Evolutionary conservation across 805 yeast species (phyloP).

Genomic region (Pichia scutulata): DNA sequence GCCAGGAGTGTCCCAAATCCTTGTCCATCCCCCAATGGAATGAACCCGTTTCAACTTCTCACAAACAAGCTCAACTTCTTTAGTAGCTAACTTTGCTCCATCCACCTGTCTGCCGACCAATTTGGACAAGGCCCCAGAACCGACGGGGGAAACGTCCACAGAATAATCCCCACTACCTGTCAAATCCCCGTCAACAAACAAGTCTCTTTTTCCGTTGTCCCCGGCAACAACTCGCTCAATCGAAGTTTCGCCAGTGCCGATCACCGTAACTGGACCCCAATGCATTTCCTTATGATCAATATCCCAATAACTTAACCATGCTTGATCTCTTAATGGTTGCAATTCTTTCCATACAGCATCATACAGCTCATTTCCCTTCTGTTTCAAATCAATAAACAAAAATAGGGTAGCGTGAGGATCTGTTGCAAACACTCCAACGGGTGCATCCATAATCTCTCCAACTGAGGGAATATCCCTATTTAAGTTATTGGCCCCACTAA

Average conservation of each 20-base stretch:
- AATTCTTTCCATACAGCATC: slow-evolving; percentile 37
- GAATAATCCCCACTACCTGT: slow-evolving; percentile 7
- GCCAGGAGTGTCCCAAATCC: slow-evolving; percentile 66
- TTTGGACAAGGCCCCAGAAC: background rate
- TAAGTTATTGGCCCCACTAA: slow-evolving; percentile 40
- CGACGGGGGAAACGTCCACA: slow-evolving; percentile 8
- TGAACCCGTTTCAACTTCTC: slow-evolving; percentile 38
- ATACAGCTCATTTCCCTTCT: slow-evolving; percentile 47
- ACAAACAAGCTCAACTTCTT: slow-evolving; percentile 27
- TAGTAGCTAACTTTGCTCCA: slow-evolving; percentile 19
- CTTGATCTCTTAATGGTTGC: slow-evolving; percentile 37
- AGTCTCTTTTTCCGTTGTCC: slow-evolving; percentile 22
- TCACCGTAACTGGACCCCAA: slow-evolving; percentile 52
- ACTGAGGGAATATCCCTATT: background rate
- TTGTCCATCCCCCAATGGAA: slow-evolving; percentile 40
- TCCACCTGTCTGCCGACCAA: background rate
- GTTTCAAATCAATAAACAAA: slow-evolving; percentile 58
- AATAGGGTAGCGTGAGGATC: slow-evolving; percentile 46
- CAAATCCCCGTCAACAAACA: slow-evolving; percentile 39
- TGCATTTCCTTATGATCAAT: slow-evolving; percentile 25
- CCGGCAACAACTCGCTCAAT: slow-evolving; percentile 26
- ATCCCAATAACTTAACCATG: slow-evolving; percentile 46
- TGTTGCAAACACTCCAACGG: slow-evolving; percentile 30
- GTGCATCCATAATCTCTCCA: slow-evolving; percentile 4
- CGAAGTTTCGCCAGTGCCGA: slow-evolving; percentile 64